Evolutionary conservation across 2,329 filamentous ascomycete genomes (phyloP).

Genomic region (Pseudogymnoascus sp.): DNA sequence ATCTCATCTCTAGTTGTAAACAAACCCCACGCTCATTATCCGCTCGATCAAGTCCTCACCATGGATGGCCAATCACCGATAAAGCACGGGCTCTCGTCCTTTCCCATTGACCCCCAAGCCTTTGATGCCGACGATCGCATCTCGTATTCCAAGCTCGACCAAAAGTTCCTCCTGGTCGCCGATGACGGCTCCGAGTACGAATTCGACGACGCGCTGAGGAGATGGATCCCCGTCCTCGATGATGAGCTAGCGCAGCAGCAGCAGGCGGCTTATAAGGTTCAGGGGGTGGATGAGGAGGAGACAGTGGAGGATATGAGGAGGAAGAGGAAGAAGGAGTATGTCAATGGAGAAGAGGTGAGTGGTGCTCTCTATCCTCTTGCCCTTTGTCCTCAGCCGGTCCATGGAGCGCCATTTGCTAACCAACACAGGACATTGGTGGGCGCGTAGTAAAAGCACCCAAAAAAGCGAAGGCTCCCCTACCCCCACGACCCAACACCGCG

Average conservation of each 20-base stretch:
- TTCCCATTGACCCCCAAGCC: conserved; percentile 25
- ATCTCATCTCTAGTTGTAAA: background rate
- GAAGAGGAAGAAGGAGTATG: conserved; percentile 44
- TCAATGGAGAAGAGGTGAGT: conserved; percentile 42
- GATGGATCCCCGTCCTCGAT: conserved; percentile 67
- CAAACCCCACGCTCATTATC: background rate
- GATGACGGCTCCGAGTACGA: conserved; percentile 80
- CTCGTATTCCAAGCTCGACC: conserved; percentile 75
- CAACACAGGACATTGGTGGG: conserved; percentile 21
- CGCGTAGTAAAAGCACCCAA: conserved; percentile 26
- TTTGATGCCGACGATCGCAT: conserved; percentile 76
- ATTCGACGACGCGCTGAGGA: conserved; percentile 61
- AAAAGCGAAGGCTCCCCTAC: conserved; percentile 26
- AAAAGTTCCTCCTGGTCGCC: conserved; percentile 75
- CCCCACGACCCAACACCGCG: conserved; percentile 64
- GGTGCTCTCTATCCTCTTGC: background rate
- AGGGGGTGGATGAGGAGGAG: conserved; percentile 49
- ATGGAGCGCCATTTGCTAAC: conserved; percentile 11
- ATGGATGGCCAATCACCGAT: background rate
- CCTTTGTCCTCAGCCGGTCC: background rate
- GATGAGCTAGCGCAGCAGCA: conserved; percentile 52
- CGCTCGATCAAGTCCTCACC: background rate
- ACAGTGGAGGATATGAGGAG: conserved; percentile 36
- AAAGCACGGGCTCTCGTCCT: conserved; percentile 11
- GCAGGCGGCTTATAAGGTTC: conserved; percentile 50